Evolutionary conservation across 1,284 basidiomycete genomes (phyloP).

Genomic region (Agaricales sp.): DNA sequence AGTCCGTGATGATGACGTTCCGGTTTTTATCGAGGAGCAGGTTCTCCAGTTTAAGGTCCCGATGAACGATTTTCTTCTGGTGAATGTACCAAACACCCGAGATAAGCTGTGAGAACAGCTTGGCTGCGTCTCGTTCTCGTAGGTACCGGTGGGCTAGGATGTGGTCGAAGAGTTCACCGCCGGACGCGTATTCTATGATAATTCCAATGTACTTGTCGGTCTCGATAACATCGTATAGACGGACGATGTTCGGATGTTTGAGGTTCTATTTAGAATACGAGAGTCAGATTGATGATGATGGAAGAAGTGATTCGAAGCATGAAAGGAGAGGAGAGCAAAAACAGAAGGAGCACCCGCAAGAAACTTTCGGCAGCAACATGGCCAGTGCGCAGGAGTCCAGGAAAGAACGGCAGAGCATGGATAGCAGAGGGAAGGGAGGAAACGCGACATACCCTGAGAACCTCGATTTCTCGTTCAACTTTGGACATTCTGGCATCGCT

Average conservation of each 20-base stretch:
- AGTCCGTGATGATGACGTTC: slow-evolving; percentile 99
- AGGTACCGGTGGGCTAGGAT: slow-evolving; percentile 98
- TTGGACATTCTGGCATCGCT: slow-evolving; percentile 84
- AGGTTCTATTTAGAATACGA: slow-evolving; percentile 50
- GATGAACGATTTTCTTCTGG: slow-evolving; percentile 98
- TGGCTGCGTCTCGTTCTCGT: slow-evolving; percentile 90
- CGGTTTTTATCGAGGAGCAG: slow-evolving; percentile 93
- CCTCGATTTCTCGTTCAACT: slow-evolving; percentile 96
- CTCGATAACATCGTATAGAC: slow-evolving; percentile 97
- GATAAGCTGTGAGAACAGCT: slow-evolving; percentile 96
- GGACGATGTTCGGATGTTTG: slow-evolving; percentile 97
- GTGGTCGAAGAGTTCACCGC: slow-evolving; percentile 98
- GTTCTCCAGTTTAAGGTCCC: slow-evolving; percentile 98
- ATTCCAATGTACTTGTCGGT: slow-evolving; percentile 99
- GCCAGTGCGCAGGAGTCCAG: slow-evolving; percentile 5
- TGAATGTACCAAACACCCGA: slow-evolving; percentile 99
- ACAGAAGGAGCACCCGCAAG: not conserved
- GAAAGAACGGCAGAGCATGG: slow-evolving; percentile 6
- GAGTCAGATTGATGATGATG: slow-evolving; percentile 1
- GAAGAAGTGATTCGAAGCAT: not conserved
- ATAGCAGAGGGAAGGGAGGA: slow-evolving; percentile 9
- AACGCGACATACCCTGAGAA: slow-evolving; percentile 66
- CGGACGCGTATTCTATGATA: slow-evolving; percentile 96
- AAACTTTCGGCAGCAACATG: slow-evolving; percentile 5
- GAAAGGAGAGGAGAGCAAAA: slow-evolving; percentile 4